Evolutionary conservation across 768 basidiomycete genomes (phyloP).

Genomic region (Tricholoma sp.): DNA sequence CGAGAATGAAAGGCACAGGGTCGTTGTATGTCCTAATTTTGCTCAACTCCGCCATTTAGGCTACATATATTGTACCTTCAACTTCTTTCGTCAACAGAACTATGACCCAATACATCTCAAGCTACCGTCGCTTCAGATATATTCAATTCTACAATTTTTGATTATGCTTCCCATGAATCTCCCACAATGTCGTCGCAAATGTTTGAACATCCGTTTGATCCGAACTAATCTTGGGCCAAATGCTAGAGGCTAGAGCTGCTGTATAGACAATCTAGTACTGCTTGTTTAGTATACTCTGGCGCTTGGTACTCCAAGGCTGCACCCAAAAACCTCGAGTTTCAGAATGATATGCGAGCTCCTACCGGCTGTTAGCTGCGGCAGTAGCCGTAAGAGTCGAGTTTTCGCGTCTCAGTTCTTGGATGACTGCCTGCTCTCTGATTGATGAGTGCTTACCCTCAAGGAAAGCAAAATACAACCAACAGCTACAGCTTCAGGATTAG

Average conservation of each 20-base stretch:
- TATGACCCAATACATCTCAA: no score
- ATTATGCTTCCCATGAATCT: background rate
- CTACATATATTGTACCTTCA: background rate
- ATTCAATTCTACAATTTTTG: no score
- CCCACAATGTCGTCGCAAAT: background rate
- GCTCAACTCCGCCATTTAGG: slow-evolving; percentile 15
- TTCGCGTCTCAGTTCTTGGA: slow-evolving; percentile 80
- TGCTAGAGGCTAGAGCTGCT: no score
- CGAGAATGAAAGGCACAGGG: slow-evolving; percentile 4
- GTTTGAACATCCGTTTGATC: background rate
- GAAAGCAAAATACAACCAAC: slow-evolving; percentile 35
- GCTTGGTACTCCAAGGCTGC: no score
- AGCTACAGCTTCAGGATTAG: slow-evolving; percentile 88
- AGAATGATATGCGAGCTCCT: background rate
- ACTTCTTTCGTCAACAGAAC: no score
- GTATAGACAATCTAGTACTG: no score
- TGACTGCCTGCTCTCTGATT: slow-evolving; percentile 55
- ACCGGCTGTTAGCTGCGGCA: slow-evolving; percentile 7
- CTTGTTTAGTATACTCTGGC: no score
- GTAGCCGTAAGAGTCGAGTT: slow-evolving; percentile 34
- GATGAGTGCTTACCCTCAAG: background rate
- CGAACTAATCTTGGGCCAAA: background rate
- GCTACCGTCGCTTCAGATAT: no score
- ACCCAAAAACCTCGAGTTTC: no score
- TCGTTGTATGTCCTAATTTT: slow-evolving; percentile 12